A percentile compares a stretch with the other conserved stretches of the same genome.
Conservation (phyloP, 2,329 filamentous ascomycete genomes). For the Colletotrichum higginsianum region DNA sequence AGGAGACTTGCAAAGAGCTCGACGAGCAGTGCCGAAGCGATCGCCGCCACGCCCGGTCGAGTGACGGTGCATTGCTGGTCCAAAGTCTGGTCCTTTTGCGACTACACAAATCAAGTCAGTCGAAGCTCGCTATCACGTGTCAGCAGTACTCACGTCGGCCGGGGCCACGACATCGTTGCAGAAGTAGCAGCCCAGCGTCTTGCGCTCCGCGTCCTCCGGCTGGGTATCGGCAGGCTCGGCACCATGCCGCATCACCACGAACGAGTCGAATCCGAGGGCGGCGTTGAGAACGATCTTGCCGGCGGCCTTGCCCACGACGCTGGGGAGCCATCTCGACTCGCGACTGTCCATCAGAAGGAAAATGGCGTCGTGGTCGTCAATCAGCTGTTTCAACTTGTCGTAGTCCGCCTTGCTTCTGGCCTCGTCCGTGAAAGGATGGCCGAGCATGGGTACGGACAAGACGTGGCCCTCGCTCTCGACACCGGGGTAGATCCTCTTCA, state of each 20-base stretch:
- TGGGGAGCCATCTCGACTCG: constrained; percentile 95
- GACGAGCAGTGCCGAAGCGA: constrained; percentile 91
- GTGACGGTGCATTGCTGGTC: constrained; percentile 99
- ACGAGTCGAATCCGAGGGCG: constrained; percentile 95
- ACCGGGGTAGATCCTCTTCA: constrained; percentile 91
- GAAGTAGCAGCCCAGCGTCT: constrained; percentile 94
- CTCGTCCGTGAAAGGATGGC: constrained; percentile 86
- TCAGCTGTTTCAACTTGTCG: constrained; percentile 79
- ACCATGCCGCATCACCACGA: constrained; percentile 97
- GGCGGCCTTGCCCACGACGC: constrained; percentile 92
- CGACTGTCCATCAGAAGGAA: constrained; percentile 98
- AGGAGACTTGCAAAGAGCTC: constrained; percentile 90
- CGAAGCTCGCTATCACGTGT: background rate
- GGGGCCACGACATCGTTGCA: constrained; percentile 98
- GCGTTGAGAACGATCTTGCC: constrained; percentile 98
- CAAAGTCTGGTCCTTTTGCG: constrained; percentile 92
- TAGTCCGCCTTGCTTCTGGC: constrained; percentile 80
- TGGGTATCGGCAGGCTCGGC: constrained; percentile 63
- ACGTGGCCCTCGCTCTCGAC: constrained; percentile 85
- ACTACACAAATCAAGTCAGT: constrained; percentile 65
- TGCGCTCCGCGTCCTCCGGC: constrained; percentile 63
- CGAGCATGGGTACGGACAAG: constrained; percentile 94
- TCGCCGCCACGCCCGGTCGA: constrained; percentile 90
- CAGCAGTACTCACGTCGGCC: constrained; percentile 79
- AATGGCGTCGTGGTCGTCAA: constrained; percentile 89